Percentiles rank a stretch among this genome's conserved stretches.
These are phyloP conservation scores for Euclidium syriacum DNA, from an alignment of 345 rosid genomes.

Conservation along the genomic window DNA sequence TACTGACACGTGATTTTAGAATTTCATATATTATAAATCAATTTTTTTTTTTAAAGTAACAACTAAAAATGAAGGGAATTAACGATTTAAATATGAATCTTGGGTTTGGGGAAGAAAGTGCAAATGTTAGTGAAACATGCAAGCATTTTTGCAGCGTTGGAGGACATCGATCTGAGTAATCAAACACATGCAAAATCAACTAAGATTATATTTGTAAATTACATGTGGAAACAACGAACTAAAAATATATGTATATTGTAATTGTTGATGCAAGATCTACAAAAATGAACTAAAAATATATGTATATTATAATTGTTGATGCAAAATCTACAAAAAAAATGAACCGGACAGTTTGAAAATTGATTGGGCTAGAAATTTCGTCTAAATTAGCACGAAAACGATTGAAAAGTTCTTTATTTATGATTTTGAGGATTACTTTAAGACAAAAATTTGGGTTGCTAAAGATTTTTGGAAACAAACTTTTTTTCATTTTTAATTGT, in stretches of 20 bases:
- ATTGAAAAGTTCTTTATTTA: too few relatives aligned
- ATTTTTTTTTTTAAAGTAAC: too few relatives aligned
- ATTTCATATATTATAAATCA: background rate
- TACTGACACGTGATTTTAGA: background rate
- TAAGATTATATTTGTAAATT: background rate
- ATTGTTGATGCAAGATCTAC: background rate
- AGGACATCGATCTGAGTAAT: conserved; percentile 23
- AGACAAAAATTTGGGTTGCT: too few relatives aligned
- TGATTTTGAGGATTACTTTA: too few relatives aligned
- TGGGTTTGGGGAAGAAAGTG: conserved; percentile 25
- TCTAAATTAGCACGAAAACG: too few relatives aligned
- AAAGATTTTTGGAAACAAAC: too few relatives aligned
- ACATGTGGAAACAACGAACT: background rate
- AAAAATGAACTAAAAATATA: background rate
- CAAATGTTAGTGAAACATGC: conserved; percentile 31
- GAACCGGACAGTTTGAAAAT: too few relatives aligned
- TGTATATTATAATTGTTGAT: background rate
- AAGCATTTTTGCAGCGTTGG: conserved; percentile 28
- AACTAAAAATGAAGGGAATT: conserved; percentile 9
- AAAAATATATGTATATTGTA: background rate
- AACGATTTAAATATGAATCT: conserved; percentile 6
- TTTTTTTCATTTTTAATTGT: too few relatives aligned
- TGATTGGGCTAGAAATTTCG: too few relatives aligned
- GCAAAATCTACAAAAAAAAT: background rate
- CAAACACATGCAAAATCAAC: background rate